Base-by-base conservation (phyloP, 2,329 filamentous ascomycete genomes). In the Zymoseptoria tritici region DNA sequence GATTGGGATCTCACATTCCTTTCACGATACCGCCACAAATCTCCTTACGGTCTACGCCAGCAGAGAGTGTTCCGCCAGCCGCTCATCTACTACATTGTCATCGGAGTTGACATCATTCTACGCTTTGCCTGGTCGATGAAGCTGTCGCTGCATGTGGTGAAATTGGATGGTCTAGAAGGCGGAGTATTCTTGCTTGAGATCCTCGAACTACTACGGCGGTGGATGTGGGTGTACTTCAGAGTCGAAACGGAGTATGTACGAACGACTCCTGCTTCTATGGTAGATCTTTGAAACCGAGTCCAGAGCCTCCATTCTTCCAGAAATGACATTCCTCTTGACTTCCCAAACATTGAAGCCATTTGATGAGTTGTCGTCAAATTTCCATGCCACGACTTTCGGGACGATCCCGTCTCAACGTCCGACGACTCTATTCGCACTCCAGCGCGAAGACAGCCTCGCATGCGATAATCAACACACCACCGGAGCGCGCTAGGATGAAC, bases 191-290 rank as follows among this genome's bases (percentile, higher is more conserved):
- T 93, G 24, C 84, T 97, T 69, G 88, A 97, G 78, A 81, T 90
- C 52, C 79, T 96, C 9, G 94, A 99, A 77, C 89, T 97, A 19
- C 81, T 90, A 52, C 83, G 94, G 54, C 83, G 94, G 59, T 97
- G 93, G 91, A 83, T 97, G 62, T 99, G 94, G 94, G 91, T 97
- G 59, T 97, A 97, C 76, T 90, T 97, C 76, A 84, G 94, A 9
- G 87, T 96, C 49, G 94, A 99, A 79, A 92, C 91, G 21, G 94
- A 99, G 78, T 96, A 89, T 89, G 64, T 72, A n/a, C 60, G 68
- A 50, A 58, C 55, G 11, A 58, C 57, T 29, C 59, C 57, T 24
- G 57, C 46, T 4, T 52, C 54, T 7, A 56, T 42, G 21, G 60
- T 64, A 54, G 60, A 60, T 24, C 52, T 64, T 5, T 64, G 42